Percentiles rank a stretch among this genome's conserved stretches.
Conservation (phyloP, 2,329 filamentous ascomycete genomes). For the Diplodia seriata region DNA sequence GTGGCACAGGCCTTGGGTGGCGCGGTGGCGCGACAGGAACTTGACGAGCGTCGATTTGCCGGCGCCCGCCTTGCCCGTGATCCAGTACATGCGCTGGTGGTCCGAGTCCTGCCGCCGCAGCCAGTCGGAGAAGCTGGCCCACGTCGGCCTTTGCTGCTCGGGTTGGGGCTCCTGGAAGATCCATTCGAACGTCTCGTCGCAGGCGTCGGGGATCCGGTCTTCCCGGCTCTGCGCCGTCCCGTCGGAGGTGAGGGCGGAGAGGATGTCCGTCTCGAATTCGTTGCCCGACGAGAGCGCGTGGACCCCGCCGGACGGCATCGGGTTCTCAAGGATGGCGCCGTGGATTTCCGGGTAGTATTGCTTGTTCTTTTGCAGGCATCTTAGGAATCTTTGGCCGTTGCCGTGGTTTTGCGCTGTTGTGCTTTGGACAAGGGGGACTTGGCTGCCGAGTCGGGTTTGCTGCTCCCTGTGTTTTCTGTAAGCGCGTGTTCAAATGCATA, state of each 20-base stretch:
- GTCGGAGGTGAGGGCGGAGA: background rate
- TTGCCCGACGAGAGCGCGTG: constrained; percentile 6
- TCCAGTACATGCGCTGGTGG: constrained; percentile 37
- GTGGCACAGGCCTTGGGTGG: constrained; percentile 40
- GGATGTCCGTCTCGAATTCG: constrained; percentile 18
- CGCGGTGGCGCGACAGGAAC: constrained; percentile 32
- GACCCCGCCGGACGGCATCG: background rate
- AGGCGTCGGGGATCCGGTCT: background rate
- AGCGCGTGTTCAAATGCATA: background rate
- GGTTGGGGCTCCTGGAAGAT: constrained; percentile 12
- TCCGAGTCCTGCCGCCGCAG: background rate
- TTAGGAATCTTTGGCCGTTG: background rate
- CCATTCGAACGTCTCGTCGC: constrained; percentile 13
- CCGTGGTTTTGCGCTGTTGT: background rate
- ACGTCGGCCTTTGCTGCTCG: background rate
- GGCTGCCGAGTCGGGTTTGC: background rate
- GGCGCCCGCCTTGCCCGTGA: constrained; percentile 55
- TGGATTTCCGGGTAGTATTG: constrained; percentile 5
- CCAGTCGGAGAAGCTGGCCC: constrained; percentile 13
- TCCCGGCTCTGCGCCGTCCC: background rate
- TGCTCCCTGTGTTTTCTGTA: background rate
- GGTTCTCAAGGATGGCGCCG: background rate
- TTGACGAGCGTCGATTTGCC: constrained; percentile 58
- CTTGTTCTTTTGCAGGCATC: background rate
- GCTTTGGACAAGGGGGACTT: constrained; percentile 2